These are phyloP conservation scores for Cryptosporidium viatorum DNA, from an alignment of 169 alveolate species.

Conservation along the genomic window DNA sequence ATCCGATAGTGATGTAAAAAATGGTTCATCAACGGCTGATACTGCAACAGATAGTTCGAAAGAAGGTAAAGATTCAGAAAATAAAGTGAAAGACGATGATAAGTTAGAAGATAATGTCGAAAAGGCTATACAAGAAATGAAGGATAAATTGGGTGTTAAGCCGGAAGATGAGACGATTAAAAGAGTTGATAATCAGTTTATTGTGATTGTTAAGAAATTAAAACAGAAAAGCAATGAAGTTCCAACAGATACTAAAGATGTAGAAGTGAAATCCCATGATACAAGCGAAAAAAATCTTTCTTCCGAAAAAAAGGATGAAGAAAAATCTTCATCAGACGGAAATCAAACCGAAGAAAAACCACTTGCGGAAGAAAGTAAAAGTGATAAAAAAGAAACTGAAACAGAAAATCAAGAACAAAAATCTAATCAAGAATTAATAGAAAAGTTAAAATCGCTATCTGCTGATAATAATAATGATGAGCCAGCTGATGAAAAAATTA, in stretches of 20 bases:
- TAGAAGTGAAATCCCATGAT: conserved; percentile 6
- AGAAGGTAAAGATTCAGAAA: background rate
- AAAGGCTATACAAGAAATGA: conserved; percentile 25
- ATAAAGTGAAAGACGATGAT: background rate
- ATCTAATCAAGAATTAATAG: conserved; percentile 41
- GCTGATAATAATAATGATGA: background rate
- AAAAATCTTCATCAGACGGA: background rate
- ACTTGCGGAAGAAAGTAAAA: background rate
- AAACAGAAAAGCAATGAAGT: background rate
- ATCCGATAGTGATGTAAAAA: background rate
- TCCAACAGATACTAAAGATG: conserved; percentile 27
- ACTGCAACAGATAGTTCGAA: background rate
- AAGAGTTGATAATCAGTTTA: conserved; percentile 12
- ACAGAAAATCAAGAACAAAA: background rate
- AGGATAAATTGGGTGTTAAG: conserved; percentile 2
- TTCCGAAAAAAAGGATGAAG: background rate
- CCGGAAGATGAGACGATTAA: conserved; percentile 13
- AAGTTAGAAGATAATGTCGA: background rate
- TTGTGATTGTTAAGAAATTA: conserved; percentile 11
- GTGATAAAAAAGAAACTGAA: conserved; percentile 2
- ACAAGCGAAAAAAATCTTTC: background rate
- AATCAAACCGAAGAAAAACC: background rate
- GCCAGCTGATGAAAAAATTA: background rate
- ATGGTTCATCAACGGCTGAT: background rate
- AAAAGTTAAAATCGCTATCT: conserved; percentile 40